Base-by-base conservation (phyloP, 2,329 filamentous ascomycete species). In the Triangularia verruculosa region DNA sequence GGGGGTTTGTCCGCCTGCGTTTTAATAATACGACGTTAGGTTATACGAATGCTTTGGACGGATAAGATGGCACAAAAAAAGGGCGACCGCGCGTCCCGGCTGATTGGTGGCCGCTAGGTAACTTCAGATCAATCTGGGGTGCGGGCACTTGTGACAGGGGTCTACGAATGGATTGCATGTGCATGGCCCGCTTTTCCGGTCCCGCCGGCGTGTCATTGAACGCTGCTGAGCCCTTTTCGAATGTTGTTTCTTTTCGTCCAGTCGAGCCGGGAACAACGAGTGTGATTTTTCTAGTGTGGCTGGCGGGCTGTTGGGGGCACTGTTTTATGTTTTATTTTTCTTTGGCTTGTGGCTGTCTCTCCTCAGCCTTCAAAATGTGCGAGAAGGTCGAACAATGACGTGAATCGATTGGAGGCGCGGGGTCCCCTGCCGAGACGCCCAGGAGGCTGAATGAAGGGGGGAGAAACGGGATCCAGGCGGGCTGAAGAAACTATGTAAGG, bases 21-120 rank as follows among this genome's bases (percentile, higher is more conserved):
- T 47, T 47, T 17, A 20, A 47, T 47, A 47, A 8, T 47, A 17
- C n/a, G 6, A 47, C 39, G 39, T 20, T 28, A 28, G 9, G 9
- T 4, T 47, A 47, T 20, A 20, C 13, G n/a, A 39, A n/a, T n/a
- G n/a, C 34, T 39, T 39, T n/a, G 34, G 34, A 39, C 34, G 34
- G 34, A 39, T 20, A 20, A 47, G 20, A 47, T 47, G 39, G n/a
- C n/a, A n/a, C 39, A 8, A 47, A 4, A 43, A 47, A 9, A 47
- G 32, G 13, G 34, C 34, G 34, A 13, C 17, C 8, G 39, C 39
- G 24, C 60, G 25, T 28, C 60, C 59, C 59, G n/a, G 12, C 22
- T 34, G 39, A 63, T 63, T 63, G 61, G 61, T 57, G 53, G 8
- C 25, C 43, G 6, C 3, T 25, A 25, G 53, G 20, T 57, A 39